These are phyloP conservation scores for Plasmodium vivax DNA, from an alignment of 169 alveolate species.

Conservation along the genomic window DNA sequence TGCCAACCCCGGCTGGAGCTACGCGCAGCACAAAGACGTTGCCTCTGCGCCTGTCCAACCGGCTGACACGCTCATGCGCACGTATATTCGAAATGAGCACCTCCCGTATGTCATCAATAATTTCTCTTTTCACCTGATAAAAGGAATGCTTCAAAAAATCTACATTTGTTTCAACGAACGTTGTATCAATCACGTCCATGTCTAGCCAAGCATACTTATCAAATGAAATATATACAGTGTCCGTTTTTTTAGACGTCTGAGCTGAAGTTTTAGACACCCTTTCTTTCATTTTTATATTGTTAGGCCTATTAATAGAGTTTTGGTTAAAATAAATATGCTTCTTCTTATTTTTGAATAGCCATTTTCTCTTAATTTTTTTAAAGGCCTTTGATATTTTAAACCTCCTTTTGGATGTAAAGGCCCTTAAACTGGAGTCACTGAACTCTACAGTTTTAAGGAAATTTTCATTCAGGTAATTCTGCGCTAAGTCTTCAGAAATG, in stretches of 20 bases:
- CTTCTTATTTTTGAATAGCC: conserved; percentile 26
- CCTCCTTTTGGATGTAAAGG: conserved; percentile 61
- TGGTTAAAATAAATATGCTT: conserved; percentile 26
- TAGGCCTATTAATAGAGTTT: conserved; percentile 17
- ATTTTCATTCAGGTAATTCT: conserved; percentile 48
- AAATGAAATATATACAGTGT: conserved; percentile 67
- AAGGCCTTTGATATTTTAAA: conserved; percentile 36
- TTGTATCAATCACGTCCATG: conserved; percentile 92
- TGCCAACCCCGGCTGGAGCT: conserved; percentile 86
- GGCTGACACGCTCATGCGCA: conserved; percentile 88
- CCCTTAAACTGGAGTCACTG: conserved; percentile 66
- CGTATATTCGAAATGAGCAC: conserved; percentile 85
- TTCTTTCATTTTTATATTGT: conserved; percentile 20
- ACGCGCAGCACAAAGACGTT: conserved; percentile 89
- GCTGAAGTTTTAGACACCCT: background rate
- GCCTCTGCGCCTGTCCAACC: conserved; percentile 91
- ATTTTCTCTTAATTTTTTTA: conserved; percentile 29
- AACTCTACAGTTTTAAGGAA: conserved; percentile 52
- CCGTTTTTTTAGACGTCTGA: conserved; percentile 9
- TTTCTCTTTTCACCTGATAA: conserved; percentile 90
- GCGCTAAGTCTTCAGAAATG: conserved; percentile 28
- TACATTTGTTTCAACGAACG: conserved; percentile 90
- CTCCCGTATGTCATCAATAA: conserved; percentile 91
- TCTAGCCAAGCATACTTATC: conserved; percentile 86
- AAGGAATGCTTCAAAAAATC: conserved; percentile 88